These are phyloP conservation scores for Monilinia polystroma DNA, from an alignment of 2,329 filamentous ascomycete genomes.

Conservation along the genomic window DNA sequence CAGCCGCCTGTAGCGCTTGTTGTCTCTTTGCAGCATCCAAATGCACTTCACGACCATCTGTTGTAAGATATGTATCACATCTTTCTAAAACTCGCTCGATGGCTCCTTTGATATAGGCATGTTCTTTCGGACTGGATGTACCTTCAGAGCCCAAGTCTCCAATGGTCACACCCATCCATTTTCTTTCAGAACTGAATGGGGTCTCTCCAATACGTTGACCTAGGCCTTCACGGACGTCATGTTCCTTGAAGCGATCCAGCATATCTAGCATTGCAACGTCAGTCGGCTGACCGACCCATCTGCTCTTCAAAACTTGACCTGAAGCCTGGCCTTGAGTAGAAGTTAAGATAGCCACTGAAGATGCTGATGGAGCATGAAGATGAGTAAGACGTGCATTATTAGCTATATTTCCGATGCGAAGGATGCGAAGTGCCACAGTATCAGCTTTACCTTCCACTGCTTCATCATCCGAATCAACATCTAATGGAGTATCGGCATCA, in stretches of 20 bases:
- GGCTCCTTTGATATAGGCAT: constrained; percentile 94
- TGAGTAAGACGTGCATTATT: constrained; percentile 86
- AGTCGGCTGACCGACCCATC: constrained; percentile 96
- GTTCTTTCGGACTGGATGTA: constrained; percentile 55
- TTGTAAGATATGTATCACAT: constrained; percentile 87
- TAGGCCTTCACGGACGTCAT: constrained; percentile 83
- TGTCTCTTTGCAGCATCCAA: constrained; percentile 74
- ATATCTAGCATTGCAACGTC: constrained; percentile 97
- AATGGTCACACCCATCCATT: constrained; percentile 98
- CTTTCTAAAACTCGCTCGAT: constrained; percentile 81
- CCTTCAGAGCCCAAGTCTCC: constrained; percentile 45
- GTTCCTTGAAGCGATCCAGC: constrained; percentile 84
- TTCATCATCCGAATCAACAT: constrained; percentile 54
- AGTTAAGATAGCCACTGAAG: constrained; percentile 77
- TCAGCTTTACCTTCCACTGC: constrained; percentile 60
- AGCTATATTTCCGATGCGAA: constrained; percentile 93
- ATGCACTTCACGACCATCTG: constrained; percentile 81
- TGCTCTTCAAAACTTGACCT: constrained; percentile 67
- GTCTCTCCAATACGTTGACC: constrained; percentile 82
- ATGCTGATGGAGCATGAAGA: constrained; percentile 65
- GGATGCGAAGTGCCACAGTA: constrained; percentile 72
- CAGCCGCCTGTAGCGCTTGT: constrained; percentile 75
- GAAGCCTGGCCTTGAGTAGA: constrained; percentile 66
- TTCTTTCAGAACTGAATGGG: constrained; percentile 94
- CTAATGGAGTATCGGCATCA: constrained; percentile 54